Conservation (phyloP, 352 stramenopile species). For the Phytophthora cactorum region DNA sequence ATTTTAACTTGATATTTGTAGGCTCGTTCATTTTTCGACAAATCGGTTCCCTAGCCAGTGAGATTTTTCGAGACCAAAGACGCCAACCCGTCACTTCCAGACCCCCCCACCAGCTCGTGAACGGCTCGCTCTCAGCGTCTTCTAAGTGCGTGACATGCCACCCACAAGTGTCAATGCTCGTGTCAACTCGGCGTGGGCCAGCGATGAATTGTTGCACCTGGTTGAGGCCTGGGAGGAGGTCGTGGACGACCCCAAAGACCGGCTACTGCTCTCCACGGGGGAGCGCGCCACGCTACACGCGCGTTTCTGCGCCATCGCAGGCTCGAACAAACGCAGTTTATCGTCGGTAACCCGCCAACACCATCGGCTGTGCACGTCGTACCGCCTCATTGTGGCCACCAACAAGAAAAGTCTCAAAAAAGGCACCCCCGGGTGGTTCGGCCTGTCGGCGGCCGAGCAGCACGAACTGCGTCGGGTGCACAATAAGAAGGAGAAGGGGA, state of each 20-base stretch:
- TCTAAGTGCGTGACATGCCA: constrained; percentile 14
- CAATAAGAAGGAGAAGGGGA: constrained; percentile 39
- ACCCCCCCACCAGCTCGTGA: background rate
- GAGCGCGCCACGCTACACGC: constrained; percentile 36
- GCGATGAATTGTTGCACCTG: constrained; percentile 36
- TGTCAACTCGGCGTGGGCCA: constrained; percentile 34
- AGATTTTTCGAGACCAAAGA: constrained; percentile 20
- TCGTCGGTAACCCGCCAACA: constrained; percentile 39
- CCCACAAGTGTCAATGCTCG: background rate
- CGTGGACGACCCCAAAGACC: constrained; percentile 40
- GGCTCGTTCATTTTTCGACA: constrained; percentile 14
- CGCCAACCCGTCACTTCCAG: background rate
- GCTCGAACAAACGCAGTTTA: constrained; percentile 19
- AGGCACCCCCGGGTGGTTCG: constrained; percentile 37
- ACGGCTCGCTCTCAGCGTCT: background rate
- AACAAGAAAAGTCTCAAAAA: constrained; percentile 27
- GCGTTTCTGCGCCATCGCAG: constrained; percentile 34
- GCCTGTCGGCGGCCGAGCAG: constrained; percentile 34
- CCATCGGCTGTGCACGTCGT: constrained; percentile 39
- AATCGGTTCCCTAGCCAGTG: constrained; percentile 33
- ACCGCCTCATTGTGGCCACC: constrained; percentile 39
- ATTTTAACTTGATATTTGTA: constrained; percentile 26
- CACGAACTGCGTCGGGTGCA: constrained; percentile 32
- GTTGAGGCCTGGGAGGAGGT: constrained; percentile 41
- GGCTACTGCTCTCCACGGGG: constrained; percentile 16